phyloP scores from a whole-genome alignment of 345 rosid genomes.

The Erysimum cheiranthoides region DNA sequence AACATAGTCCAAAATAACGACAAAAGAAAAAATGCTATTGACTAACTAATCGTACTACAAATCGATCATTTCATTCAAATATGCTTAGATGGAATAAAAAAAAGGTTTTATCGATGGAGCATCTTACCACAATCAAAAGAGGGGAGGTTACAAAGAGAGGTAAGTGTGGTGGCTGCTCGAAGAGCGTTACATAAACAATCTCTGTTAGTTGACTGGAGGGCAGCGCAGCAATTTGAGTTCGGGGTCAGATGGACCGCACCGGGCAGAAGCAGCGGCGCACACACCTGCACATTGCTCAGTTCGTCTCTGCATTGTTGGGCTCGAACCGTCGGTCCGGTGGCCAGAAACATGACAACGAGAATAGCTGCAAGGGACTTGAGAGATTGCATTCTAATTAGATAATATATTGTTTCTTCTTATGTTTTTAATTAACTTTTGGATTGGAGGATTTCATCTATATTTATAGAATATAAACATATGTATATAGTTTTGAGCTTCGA shows the following conservation, averaged over 20 bases:
- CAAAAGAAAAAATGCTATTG: slow-evolving; percentile 18
- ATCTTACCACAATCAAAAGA: slow-evolving; percentile 44
- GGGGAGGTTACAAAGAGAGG: slow-evolving; percentile 44
- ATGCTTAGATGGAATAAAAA: not conserved
- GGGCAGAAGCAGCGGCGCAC: slow-evolving; percentile 42
- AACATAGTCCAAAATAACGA: slow-evolving; percentile 15
- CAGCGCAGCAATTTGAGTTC: slow-evolving; percentile 39
- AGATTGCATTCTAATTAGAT: slow-evolving; percentile 28
- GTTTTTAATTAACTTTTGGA: not conserved
- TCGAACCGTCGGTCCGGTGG: slow-evolving; percentile 20
- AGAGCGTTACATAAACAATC: slow-evolving; percentile 45
- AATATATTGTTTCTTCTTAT: not conserved
- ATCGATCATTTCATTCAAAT: not conserved
- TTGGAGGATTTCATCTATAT: slow-evolving; percentile 31
- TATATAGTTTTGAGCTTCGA: slow-evolving; percentile 23
- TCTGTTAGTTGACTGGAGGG: slow-evolving; percentile 39
- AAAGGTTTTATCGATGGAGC: not conserved
- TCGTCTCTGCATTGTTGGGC: slow-evolving; percentile 32
- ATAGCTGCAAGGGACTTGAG: slow-evolving; percentile 27
- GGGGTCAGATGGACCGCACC: slow-evolving; percentile 36
- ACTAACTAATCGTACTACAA: not conserved
- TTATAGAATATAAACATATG: not conserved
- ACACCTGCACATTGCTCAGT: slow-evolving; percentile 35
- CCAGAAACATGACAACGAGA: slow-evolving; percentile 30
- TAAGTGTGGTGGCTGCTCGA: slow-evolving; percentile 42